Percentiles rank a stretch among this genome's conserved stretches.
These are phyloP conservation scores for Heterobasidion irregulare DNA, from an alignment of 1,284 basidiomycete genomes.

Conservation along the genomic window DNA sequence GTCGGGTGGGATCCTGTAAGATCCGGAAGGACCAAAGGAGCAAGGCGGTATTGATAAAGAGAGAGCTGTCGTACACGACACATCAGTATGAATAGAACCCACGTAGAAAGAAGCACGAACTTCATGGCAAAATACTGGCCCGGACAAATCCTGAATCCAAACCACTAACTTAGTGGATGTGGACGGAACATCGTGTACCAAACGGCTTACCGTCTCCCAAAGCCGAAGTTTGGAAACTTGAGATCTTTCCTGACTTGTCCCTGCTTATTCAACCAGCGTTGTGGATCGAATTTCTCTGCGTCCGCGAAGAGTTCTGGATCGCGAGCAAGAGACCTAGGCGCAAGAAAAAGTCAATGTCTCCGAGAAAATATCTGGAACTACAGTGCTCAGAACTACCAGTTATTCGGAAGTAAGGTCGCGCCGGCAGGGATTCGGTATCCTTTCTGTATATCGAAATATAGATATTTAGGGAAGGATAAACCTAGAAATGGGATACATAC, in stretches of 20 bases:
- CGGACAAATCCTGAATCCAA: slow-evolving; percentile 38
- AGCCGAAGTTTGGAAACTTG: slow-evolving; percentile 46
- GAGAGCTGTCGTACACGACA: slow-evolving; percentile 27
- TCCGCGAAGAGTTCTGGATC: slow-evolving; percentile 51
- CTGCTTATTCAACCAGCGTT: slow-evolving; percentile 43
- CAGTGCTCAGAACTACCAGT: slow-evolving; percentile 32
- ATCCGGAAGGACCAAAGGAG: slow-evolving; percentile 55
- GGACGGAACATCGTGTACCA: neutral
- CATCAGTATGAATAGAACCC: neutral
- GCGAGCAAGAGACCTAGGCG: slow-evolving; percentile 38
- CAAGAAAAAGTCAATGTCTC: neutral
- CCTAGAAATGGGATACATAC: slow-evolving; percentile 20
- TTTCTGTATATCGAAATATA: slow-evolving; percentile 23
- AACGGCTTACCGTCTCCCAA: slow-evolving; percentile 41
- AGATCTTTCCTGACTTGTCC: slow-evolving; percentile 43
- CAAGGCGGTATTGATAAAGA: slow-evolving; percentile 50
- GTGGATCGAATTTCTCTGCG: slow-evolving; percentile 49
- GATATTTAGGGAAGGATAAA: neutral
- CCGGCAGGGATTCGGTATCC: slow-evolving; percentile 51
- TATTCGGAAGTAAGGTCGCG: slow-evolving; percentile 48
- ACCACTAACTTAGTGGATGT: neutral
- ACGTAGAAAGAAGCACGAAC: slow-evolving; percentile 20
- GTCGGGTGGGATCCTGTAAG: slow-evolving; percentile 32
- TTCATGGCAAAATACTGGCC: slow-evolving; percentile 50
- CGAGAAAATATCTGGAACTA: neutral